Evolutionary conservation across 1,284 basidiomycete genomes (phyloP).

Genomic region (Fomitopsis pinicola): DNA sequence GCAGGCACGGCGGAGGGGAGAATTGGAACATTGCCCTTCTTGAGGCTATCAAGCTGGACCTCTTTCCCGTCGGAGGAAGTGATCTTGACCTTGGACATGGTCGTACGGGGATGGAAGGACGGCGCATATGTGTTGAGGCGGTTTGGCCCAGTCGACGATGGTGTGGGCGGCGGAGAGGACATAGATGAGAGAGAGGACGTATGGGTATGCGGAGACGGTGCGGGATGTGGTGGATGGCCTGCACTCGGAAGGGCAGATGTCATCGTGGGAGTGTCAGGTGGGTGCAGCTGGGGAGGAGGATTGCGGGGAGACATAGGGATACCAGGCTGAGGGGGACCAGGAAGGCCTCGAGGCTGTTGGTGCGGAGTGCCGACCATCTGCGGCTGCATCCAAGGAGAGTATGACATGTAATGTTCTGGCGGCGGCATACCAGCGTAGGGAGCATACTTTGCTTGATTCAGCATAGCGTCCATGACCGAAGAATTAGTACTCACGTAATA

Average conservation of each 20-base stretch:
- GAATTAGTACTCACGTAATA: conserved; percentile 33
- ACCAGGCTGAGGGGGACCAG: conserved; percentile 36
- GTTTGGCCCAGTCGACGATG: conserved; percentile 38
- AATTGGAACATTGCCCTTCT: conserved; percentile 12
- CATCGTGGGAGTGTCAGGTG: conserved; percentile 62
- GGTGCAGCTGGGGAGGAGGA: conserved; percentile 48
- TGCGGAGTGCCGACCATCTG: conserved; percentile 31
- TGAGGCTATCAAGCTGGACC: conserved; percentile 47
- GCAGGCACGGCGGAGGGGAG: conserved; percentile 39
- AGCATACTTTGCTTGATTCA: conserved; percentile 11
- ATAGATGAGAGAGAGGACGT: conserved; percentile 44
- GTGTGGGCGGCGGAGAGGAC: conserved; percentile 67
- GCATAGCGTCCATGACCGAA: background rate
- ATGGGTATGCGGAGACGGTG: conserved; percentile 45
- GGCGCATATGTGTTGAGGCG: conserved; percentile 58
- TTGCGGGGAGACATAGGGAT: conserved; percentile 65
- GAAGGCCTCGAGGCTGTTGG: conserved; percentile 30
- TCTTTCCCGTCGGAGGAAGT: conserved; percentile 57
- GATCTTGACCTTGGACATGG: conserved; percentile 32
- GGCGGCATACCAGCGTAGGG: conserved; percentile 26
- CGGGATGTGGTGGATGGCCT: conserved; percentile 46
- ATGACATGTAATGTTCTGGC: conserved; percentile 28
- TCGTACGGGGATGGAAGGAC: conserved; percentile 55
- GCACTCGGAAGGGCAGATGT: conserved; percentile 48
- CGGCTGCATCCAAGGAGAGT: conserved; percentile 35